phyloP scores from a whole-genome alignment of 371 early-diverging fungal species.

The Mucor circinelloides region DNA sequence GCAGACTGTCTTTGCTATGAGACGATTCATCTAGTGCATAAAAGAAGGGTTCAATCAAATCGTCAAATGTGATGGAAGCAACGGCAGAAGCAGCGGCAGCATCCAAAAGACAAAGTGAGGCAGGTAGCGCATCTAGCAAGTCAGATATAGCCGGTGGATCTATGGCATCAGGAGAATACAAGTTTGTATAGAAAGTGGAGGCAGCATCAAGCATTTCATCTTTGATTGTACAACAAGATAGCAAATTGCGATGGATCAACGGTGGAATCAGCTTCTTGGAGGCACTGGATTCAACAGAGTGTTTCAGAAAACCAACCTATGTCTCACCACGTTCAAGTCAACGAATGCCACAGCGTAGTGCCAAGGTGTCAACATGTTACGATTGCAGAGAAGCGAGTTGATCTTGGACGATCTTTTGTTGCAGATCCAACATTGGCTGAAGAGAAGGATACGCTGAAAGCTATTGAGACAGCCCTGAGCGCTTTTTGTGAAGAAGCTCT shows the following conservation, averaged over 20 bases:
- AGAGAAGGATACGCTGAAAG: too few relatives aligned
- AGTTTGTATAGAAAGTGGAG: not conserved
- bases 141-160: not conserved
- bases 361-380: too few relatives aligned
- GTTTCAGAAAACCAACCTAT: too few relatives aligned
- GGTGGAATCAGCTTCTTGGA: too few relatives aligned
- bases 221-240: not conserved
- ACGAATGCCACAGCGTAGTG: too few relatives aligned
- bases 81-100: not conserved
- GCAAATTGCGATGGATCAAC: too few relatives aligned
- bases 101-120: not conserved
- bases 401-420: too few relatives aligned
- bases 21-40: slow-evolving; percentile 1
- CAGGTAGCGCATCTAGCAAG: not conserved
- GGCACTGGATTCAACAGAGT: too few relatives aligned
- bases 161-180: slow-evolving; percentile 6
- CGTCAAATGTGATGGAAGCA: not conserved
- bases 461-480: not conserved
- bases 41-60: too few relatives aligned
- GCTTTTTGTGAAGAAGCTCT: not conserved
- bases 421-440: too few relatives aligned
- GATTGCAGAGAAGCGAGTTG: too few relatives aligned
- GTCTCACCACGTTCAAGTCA: too few relatives aligned
- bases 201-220: slow-evolving; percentile 11
- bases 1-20: slow-evolving; percentile 20